phyloP scores from a whole-genome alignment of 148 eudicot species.

The Amaranthus palmeri region DNA sequence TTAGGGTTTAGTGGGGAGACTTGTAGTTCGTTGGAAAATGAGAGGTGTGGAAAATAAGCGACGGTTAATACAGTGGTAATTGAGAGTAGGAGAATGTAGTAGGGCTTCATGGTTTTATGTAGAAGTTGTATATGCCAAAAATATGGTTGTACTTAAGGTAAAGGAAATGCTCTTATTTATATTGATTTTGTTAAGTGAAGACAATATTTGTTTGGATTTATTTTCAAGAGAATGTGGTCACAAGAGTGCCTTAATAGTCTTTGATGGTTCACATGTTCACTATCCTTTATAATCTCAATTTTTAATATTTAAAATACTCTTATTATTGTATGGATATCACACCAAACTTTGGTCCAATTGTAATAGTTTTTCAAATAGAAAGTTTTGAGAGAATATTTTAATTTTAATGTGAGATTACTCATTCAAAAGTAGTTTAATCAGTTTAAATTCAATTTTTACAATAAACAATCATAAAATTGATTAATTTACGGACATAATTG shows the following conservation, averaged over 20 bases:
- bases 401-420: too few species aligned
- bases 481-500: too few species aligned
- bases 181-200: conserved; percentile 9
- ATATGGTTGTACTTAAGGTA: background rate
- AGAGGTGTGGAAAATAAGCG: background rate
- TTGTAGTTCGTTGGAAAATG: conserved; percentile 9
- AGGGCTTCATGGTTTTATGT: conserved; percentile 1
- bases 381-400: too few species aligned
- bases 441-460: too few species aligned
- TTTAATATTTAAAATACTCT: background rate
- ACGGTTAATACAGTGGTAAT: conserved; percentile 2
- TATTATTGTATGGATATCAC: background rate
- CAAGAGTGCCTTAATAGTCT: background rate
- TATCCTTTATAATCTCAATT: background rate
- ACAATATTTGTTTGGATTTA: background rate
- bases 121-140: background rate
- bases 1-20: conserved; percentile 17
- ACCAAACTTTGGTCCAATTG: too few species aligned
- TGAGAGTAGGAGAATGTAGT: background rate
- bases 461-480: too few species aligned
- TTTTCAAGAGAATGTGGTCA: conserved; percentile 25
- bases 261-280: conserved; percentile 13
- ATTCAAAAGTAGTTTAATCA: too few species aligned
- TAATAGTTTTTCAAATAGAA: too few species aligned
- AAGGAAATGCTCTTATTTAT: background rate